Conservation (phyloP, 306 rosid genomes). For the Luffa aegyptiaca region DNA sequence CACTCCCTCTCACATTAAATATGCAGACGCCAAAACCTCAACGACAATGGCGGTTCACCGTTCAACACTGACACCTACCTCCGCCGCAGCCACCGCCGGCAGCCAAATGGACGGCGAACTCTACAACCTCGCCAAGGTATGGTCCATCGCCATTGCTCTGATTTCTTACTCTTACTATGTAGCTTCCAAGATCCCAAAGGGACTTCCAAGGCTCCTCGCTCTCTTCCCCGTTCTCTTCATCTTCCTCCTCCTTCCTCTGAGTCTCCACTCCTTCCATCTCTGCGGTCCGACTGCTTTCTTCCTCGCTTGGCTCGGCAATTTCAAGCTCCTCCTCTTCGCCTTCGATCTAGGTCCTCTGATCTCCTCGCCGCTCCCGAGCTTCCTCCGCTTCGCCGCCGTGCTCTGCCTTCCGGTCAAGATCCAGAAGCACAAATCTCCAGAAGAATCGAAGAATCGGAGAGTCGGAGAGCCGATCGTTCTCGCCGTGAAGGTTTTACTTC, state of each 20-base stretch:
- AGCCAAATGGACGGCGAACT: slow-evolving; percentile 20
- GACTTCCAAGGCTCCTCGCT: slow-evolving; percentile 11
- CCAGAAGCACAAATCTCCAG: slow-evolving; percentile 11
- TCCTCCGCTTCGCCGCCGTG: slow-evolving; percentile 40
- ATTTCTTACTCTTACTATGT: slow-evolving; percentile 22
- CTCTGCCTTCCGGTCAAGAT: slow-evolving; percentile 57
- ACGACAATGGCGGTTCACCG: background rate
- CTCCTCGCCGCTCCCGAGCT: slow-evolving; percentile 19
- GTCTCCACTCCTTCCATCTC: slow-evolving; percentile 21
- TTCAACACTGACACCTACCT: background rate
- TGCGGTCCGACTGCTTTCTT: slow-evolving; percentile 24
- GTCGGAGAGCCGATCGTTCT: background rate
- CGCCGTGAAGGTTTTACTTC: slow-evolving; percentile 19
- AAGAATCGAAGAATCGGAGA: background rate
- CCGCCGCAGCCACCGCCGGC: background rate
- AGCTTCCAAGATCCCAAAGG: slow-evolving; percentile 18
- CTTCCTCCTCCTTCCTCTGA: slow-evolving; percentile 24
- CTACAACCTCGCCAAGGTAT: slow-evolving; percentile 21
- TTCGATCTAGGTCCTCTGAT: slow-evolving; percentile 37
- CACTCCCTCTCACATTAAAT: background rate
- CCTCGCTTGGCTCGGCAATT: slow-evolving; percentile 25
- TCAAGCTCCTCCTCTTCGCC: slow-evolving; percentile 39
- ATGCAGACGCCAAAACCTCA: background rate
- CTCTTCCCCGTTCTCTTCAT: slow-evolving; percentile 24
- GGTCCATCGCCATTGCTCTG: slow-evolving; percentile 15